A percentile compares a stretch with the other conserved stretches of the same genome.
Conservation (phyloP, 2,329 filamentous ascomycete species). For the Diaporthe citri region DNA sequence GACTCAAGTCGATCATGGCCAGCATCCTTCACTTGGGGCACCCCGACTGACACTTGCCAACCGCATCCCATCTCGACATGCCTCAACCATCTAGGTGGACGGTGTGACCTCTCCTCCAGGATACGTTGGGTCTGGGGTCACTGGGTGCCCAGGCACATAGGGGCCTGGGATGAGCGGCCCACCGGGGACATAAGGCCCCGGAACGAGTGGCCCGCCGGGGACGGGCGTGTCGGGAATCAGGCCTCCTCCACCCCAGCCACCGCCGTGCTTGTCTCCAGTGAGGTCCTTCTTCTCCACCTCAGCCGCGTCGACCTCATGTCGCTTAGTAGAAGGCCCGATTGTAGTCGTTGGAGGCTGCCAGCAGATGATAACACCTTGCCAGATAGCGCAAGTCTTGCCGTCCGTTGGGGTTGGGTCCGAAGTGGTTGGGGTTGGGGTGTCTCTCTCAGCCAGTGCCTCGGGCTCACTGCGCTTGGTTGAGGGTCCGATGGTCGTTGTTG, state of each 20-base stretch:
- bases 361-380: conserved; percentile 19
- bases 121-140: conserved; percentile 46
- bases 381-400: conserved; percentile 9
- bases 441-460: conserved; percentile 4
- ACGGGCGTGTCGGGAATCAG: conserved; percentile 39
- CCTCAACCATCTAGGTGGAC: conserved; percentile 11
- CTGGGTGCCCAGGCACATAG: conserved; percentile 40
- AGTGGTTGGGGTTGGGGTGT: conserved; percentile 10
- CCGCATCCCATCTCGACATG: not conserved
- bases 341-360: conserved; percentile 23
- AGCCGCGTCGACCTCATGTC: conserved; percentile 13
- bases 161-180: conserved; percentile 49
- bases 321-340: conserved; percentile 5
- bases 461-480: conserved; percentile 14
- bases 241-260: conserved; percentile 21
- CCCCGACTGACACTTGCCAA: conserved; percentile 5
- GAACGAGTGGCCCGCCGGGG: conserved; percentile 28
- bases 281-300: conserved; percentile 4
- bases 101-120: conserved; percentile 47
- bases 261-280: no score
- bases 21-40: not conserved
- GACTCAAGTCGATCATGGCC: not conserved
- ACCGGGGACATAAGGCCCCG: conserved; percentile 46
- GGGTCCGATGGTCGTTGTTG: conserved; percentile 16
- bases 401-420: conserved; percentile 8